Conservation (phyloP, 225 moss, liverwort and hornwort genomes). For the Pseudisothecium myosuroides region DNA sequence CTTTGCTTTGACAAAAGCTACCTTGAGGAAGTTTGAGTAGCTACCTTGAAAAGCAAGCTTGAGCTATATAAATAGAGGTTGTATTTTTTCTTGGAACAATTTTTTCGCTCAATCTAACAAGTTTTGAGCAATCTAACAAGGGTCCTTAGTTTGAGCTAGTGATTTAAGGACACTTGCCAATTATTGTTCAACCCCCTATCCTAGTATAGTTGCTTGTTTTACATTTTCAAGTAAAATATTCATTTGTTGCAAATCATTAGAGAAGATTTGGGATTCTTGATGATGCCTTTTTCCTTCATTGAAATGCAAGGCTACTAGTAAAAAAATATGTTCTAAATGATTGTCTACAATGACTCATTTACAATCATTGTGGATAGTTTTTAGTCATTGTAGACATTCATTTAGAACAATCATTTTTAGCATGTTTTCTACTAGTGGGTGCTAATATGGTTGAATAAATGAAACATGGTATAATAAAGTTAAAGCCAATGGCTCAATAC, state of each 20-base stretch:
- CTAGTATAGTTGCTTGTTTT: not conserved
- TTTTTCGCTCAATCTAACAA: accelerated
- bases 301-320: not conserved
- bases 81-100: not conserved
- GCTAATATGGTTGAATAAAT: not conserved
- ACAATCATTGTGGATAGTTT: no score
- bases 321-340: no score
- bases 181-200: not conserved
- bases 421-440: no score
- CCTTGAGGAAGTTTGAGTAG: not conserved
- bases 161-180: not conserved
- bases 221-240: not conserved
- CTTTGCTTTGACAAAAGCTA: not conserved
- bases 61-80: not conserved
- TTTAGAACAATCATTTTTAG: no score
- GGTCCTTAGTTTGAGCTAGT: not conserved
- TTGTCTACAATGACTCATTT: no score
- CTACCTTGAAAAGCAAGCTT: not conserved
- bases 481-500: not conserved
- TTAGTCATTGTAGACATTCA: no score
- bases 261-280: not conserved
- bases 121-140: not conserved
- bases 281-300: not conserved
- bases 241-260: not conserved
- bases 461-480: not conserved